Evolutionary conservation across 2,329 filamentous ascomycete genomes (phyloP), one percentile per base, ranked within the genome.

Genomic region (Emmonsiellopsis sp.): DNA sequence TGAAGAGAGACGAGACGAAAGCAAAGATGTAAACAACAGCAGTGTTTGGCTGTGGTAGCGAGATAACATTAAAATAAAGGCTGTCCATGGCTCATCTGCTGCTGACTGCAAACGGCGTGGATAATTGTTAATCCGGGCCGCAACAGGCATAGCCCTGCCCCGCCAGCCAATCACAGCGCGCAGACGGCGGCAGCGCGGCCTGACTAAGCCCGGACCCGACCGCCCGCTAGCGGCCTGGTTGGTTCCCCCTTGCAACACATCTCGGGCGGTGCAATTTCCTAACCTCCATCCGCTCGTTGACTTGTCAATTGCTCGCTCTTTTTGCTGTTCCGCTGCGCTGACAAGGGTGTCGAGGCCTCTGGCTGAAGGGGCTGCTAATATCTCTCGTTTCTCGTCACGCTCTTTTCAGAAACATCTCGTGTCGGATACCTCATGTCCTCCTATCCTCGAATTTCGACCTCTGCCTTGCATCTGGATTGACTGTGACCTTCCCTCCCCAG

Each of bases 181-280:
- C 11, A 33, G 13, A 14, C 3, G 6, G 7, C 2, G 2, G 21
- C n/a, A 39, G 9, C 33, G 14, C 14, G 32, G 45, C 17, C 45
- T 48, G 45, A 14, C 9, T n/a, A 17, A n/a, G 11, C 14, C 11
- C 5, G 11, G 11, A 21, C 6, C 36, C 3, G 11, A 32, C 31
- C 2, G 8, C 27, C 7, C 8, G 11, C 17, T 4, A 2, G 36
- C 13, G 36, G 36, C 2, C 21, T n/a, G 7, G 6, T 13, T 9
- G 7, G 10, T 51, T 21, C 52, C 52, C 49, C 49, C 44, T 53
- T 53, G 54, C 51, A 56, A 56, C 54, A 53, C 39, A n/a, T 21
- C 46, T 39, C 40, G 11, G 13, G 45, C 53, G 42, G 39, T 54
- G 52, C 52, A 54, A 56, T 55, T 55, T 52, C 52, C 40, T 50